A percentile compares a stretch with the other conserved stretches of the same genome.
phyloP scores from a whole-genome alignment of 495 filamentous ascomycete genomes.

The Neurospora africana region DNA sequence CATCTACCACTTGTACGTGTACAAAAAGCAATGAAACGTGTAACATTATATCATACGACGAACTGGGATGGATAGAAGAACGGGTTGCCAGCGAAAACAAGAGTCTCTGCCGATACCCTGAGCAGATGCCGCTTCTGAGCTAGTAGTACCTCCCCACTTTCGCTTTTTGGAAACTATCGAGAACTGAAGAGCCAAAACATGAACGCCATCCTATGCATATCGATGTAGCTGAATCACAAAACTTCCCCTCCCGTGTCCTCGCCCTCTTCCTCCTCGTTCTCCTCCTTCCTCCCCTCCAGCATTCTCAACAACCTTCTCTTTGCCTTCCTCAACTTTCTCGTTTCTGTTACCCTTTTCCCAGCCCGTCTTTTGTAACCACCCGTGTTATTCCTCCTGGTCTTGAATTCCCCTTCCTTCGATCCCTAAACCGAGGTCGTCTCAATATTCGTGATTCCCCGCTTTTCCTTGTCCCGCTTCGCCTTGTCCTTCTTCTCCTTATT shows the following conservation, averaged over 20 bases:
- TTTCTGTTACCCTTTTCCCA: background rate
- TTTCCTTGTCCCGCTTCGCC: background rate
- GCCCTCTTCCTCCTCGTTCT: background rate
- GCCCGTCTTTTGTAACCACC: background rate
- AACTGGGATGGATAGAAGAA: background rate
- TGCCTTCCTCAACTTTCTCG: background rate
- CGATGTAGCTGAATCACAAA: background rate
- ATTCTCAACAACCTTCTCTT: background rate
- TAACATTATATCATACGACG: slow-evolving; percentile 16
- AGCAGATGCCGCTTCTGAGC: no score
- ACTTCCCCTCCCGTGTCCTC: background rate
- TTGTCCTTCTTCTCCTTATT: background rate
- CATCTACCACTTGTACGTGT: slow-evolving; percentile 13
- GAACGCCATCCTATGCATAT: background rate
- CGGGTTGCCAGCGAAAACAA: background rate
- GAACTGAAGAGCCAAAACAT: background rate
- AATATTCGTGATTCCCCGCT: background rate
- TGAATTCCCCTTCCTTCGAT: background rate
- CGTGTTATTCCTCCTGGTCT: background rate
- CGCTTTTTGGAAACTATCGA: background rate
- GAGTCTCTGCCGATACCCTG: background rate
- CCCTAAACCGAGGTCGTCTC: background rate
- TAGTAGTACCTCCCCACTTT: background rate
- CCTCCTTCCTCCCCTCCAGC: background rate
- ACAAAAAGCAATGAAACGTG: slow-evolving; percentile 24